A percentile compares a stretch with the other conserved stretches of the same genome.
Evolutionary conservation across 2,329 filamentous ascomycete genomes (phyloP).

Genomic region (Penicillium sp.): DNA sequence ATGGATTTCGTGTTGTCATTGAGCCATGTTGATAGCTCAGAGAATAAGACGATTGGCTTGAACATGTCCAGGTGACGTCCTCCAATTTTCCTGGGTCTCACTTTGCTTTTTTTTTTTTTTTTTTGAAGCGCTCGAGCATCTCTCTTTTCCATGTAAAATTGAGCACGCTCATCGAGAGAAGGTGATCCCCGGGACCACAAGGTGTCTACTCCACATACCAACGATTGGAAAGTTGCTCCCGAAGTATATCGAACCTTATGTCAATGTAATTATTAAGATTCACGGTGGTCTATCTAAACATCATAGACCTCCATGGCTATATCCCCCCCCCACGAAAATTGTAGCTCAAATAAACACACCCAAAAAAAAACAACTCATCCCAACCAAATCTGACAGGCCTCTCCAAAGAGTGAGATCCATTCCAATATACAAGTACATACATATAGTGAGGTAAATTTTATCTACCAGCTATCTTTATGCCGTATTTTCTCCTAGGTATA

Average conservation of each 20-base stretch:
- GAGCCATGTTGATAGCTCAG: not conserved
- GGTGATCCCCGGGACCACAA: not conserved
- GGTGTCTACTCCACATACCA: not conserved
- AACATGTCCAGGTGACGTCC: not conserved
- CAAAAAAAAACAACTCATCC: not conserved
- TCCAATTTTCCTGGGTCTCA: not conserved
- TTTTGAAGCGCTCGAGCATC: not conserved
- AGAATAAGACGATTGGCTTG: not conserved
- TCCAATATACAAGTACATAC: slow-evolving; percentile 3
- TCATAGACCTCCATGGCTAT: not conserved
- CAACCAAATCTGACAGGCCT: not conserved
- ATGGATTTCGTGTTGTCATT: not conserved
- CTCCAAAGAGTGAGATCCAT: not conserved
- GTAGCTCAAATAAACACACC: not conserved
- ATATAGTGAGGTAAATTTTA: not conserved
- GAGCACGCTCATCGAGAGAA: not conserved
- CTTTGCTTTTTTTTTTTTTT: not conserved
- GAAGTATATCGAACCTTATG: not conserved
- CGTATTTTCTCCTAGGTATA: slow-evolving; percentile 6
- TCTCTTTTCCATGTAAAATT: not conserved
- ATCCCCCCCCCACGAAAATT: not conserved
- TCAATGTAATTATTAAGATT: not conserved
- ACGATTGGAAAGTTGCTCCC: not conserved
- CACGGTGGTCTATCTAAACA: not conserved
- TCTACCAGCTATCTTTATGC: slow-evolving; percentile 23